phyloP scores from a whole-genome alignment of 2,329 filamentous ascomycete species.

The Fusarium decemcellulare region DNA sequence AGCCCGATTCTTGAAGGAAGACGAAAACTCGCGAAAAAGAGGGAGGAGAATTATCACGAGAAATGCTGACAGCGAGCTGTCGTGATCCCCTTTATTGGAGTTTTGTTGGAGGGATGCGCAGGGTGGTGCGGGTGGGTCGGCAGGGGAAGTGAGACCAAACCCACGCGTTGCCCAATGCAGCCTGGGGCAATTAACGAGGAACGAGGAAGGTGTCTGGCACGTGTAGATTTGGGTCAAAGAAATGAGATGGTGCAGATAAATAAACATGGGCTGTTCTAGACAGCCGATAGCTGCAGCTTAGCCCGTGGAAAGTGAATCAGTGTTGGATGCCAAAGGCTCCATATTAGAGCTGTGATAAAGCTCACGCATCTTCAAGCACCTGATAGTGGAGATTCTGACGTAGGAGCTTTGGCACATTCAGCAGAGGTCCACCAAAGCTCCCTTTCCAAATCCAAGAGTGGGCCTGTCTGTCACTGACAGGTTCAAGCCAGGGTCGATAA shows the following conservation, averaged over 20 bases:
- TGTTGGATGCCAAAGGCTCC: not conserved
- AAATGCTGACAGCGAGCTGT: conserved; percentile 22
- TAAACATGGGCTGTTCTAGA: not conserved
- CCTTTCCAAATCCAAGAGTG: not conserved
- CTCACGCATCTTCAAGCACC: not conserved
- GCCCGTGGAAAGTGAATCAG: not conserved
- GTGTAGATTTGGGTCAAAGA: conserved; percentile 4
- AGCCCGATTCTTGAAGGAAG: not conserved
- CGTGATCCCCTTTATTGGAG: conserved; percentile 13
- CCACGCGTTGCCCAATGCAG: conserved; percentile 24
- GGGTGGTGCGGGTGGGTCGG: conserved; percentile 1
- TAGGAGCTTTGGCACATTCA: conserved; percentile 2
- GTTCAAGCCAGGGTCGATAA: no score
- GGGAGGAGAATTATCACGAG: conserved; percentile 21
- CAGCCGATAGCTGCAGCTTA: not conserved
- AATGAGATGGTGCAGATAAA: not conserved
- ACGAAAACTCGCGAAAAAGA: conserved; percentile 1
- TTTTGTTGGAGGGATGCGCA: conserved; percentile 8
- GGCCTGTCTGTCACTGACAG: no score
- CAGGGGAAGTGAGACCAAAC: conserved; percentile 29
- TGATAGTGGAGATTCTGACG: conserved; percentile 19
- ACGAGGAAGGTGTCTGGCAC: not conserved
- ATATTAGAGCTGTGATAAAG: not conserved
- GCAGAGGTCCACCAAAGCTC: not conserved
- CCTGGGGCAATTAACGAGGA: not conserved